Percentiles rank a stretch among this genome's conserved stretches.
Conservation (phyloP, 768 basidiomycete species). For the Rhodotorula babjevae region DNA sequence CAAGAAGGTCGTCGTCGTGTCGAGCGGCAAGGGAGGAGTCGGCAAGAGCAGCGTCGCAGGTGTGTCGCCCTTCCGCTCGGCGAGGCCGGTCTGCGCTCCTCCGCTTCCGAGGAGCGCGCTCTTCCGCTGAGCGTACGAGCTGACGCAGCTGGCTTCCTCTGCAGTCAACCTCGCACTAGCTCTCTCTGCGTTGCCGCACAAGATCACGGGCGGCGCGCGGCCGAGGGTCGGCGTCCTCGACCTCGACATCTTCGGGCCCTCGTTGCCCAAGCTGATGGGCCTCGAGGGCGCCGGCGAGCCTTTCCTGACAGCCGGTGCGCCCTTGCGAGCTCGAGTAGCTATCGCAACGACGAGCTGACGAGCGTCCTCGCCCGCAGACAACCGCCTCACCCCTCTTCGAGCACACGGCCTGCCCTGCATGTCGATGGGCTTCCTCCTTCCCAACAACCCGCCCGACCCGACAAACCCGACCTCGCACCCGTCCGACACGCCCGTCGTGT, state of each 20-base stretch:
- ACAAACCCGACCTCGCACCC: not conserved
- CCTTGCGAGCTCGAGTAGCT: not conserved
- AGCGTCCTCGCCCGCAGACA: conserved; percentile 52
- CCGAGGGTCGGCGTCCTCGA: conserved; percentile 81
- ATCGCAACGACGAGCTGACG: not conserved
- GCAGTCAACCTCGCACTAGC: conserved; percentile 77
- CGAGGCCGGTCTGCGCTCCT: not conserved
- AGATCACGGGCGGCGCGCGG: conserved; percentile 43
- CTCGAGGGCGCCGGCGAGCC: conserved; percentile 74
- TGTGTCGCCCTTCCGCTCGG: conserved; percentile 45
- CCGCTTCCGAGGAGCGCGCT: too few relatives aligned
- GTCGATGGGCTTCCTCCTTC: conserved; percentile 93
- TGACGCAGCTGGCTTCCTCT: not conserved
- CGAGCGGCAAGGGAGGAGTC: conserved; percentile 92
- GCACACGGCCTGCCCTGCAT: conserved; percentile 90
- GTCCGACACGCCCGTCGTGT: conserved; percentile 75
- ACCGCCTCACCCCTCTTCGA: conserved; percentile 70
- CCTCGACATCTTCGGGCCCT: conserved; percentile 93
- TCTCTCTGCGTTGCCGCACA: conserved; percentile 53
- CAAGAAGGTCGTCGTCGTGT: conserved; percentile 72
- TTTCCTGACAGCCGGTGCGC: conserved; percentile 63
- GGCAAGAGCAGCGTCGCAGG: conserved; percentile 92
- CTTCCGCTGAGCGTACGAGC: not conserved
- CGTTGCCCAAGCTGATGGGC: conserved; percentile 87
- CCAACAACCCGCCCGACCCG: conserved; percentile 48